Conservation (phyloP, 1,139 yeast genomes). For the Casaregolazyma suthepensis region DNA sequence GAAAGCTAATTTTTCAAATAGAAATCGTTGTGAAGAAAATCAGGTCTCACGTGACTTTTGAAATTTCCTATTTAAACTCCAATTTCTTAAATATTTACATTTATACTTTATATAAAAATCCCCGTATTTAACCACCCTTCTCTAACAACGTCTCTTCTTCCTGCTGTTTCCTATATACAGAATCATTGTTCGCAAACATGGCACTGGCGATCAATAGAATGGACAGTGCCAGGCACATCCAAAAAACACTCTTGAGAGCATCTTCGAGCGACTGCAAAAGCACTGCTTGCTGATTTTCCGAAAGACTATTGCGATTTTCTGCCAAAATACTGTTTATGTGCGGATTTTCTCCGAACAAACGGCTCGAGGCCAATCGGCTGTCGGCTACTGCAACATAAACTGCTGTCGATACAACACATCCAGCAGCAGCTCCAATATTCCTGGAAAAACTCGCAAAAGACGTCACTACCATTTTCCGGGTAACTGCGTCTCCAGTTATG, state of each 20-base stretch:
- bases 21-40: background rate
- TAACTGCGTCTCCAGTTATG: background rate
- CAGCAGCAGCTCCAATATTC: slow-evolving; percentile 2
- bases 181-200: background rate
- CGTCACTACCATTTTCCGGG: background rate
- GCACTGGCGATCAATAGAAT: background rate
- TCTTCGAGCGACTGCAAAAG: background rate
- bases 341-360: background rate
- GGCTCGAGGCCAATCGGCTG: background rate
- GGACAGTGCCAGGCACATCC: background rate
- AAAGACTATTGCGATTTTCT: background rate
- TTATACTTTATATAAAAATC: too few relatives aligned
- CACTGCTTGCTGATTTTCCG: background rate
- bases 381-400: background rate
- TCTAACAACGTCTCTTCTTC: background rate
- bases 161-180: background rate
- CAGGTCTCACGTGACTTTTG: background rate
- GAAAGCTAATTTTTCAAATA: background rate
- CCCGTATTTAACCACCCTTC: background rate
- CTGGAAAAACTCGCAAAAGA: slow-evolving; percentile 2
- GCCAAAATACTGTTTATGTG: background rate
- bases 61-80: background rate
- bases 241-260: background rate
- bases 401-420: background rate
- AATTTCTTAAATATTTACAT: background rate